Base-by-base conservation (phyloP, 495 filamentous ascomycete genomes). In the Cercophora sp. region DNA sequence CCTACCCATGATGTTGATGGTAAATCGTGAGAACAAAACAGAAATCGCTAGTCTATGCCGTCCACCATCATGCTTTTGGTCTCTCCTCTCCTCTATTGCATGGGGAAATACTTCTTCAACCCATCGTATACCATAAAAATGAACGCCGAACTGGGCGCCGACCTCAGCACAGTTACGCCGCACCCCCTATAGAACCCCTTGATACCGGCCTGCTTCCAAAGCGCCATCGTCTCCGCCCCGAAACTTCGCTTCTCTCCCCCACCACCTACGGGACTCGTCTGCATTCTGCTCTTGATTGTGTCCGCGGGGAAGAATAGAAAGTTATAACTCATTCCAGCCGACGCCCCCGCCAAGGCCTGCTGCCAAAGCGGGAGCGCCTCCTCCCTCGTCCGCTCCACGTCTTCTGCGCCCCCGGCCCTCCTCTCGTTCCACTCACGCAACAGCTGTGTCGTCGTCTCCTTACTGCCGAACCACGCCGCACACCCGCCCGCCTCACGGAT, bases 281-380 rank as follows among this genome's bases (percentile, higher is more conserved):
- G 93, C 85, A 99, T 94, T 5, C 92, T 81, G 8, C 85, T 91
- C 67, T 98, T 98, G 72, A 98, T 85, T 1, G 93, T 96, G 64
- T 98, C 93, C 34, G 94, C 93, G 0, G 93, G 93, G 68, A 91
- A 98, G 74, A 96, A 96, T 23, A 96, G 65, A 61, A 97, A 96
- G 60, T 97, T 98, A 65, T 97, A 98, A 48, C 80, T 83, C 73
- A 97, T 87, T 37, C 93, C 93, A 16, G 92, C 91, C 11, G 83
- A 76, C n/a, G 91, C 91, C n/a, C 91, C 91, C 11, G 89, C 88
- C 8, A 89, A 68, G 60, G 93, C 84, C 67, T 93, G 88, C 62
- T 95, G 89, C 68, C 82, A 82, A n/a, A 95, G 58, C 18, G 82
- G 83, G 3, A 88, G 64, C 1, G 76, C 67, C 25, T 67, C 59